Percentiles rank a stretch among this genome's conserved stretches.
phyloP scores from a whole-genome alignment of 2,329 filamentous ascomycete genomes.

The Tothia fuscella region DNA sequence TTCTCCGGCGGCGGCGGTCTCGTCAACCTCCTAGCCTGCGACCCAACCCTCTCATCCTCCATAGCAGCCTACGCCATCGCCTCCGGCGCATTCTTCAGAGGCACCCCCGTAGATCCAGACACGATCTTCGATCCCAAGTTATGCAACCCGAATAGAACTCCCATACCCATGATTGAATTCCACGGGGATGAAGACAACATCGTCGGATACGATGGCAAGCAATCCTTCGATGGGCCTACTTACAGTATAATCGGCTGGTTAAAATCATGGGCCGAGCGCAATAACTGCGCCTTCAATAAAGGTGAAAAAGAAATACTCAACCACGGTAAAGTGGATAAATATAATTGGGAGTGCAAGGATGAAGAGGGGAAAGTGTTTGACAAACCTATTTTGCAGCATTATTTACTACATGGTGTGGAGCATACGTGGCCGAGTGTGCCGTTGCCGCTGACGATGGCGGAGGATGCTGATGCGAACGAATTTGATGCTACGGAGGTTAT shows the following conservation, averaged over 20 bases:
- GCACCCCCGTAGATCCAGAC: no score
- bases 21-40: slow-evolving; percentile 36
- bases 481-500: slow-evolving; percentile 2
- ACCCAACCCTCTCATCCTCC: slow-evolving; percentile 26
- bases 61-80: slow-evolving; percentile 44
- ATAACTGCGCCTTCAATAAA: neutral
- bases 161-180: slow-evolving; percentile 37
- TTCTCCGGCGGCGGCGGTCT: slow-evolving; percentile 46
- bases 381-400: slow-evolving; percentile 1
- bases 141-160: slow-evolving; percentile 26
- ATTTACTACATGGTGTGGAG: slow-evolving; percentile 3
- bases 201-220: slow-evolving; percentile 32
- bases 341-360: slow-evolving; percentile 1
- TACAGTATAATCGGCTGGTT: neutral
- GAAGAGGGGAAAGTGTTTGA: neutral
- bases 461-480: neutral
- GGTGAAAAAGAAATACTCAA: neutral
- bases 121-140: slow-evolving; percentile 24
- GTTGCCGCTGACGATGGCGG: neutral
- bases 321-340: neutral
- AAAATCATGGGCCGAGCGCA: slow-evolving; percentile 1
- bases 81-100: slow-evolving; percentile 36
- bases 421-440: slow-evolving; percentile 3
- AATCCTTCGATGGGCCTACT: slow-evolving; percentile 2
- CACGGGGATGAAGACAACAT: slow-evolving; percentile 37